phyloP scores from a whole-genome alignment of 2,329 filamentous ascomycete species.

The Capronia epimyces region DNA sequence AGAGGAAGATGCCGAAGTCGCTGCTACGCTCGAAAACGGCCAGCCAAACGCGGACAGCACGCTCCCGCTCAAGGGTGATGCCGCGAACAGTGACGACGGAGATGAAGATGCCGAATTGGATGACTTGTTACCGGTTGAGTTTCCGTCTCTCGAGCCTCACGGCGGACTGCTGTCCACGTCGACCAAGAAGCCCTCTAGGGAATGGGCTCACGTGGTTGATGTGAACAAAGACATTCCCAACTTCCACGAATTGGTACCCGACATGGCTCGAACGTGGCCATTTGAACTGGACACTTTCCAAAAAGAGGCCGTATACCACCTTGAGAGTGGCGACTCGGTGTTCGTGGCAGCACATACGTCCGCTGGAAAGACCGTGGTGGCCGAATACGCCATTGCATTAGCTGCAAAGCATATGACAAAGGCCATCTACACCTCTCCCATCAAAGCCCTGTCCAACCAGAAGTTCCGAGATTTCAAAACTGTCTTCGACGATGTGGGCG shows the following conservation, averaged over 20 bases:
- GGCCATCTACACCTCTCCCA: constrained; percentile 96
- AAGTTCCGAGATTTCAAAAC: constrained; percentile 94
- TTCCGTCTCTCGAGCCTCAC: constrained; percentile 81
- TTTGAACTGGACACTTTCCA: constrained; percentile 98
- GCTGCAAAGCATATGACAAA: constrained; percentile 99
- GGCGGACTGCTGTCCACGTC: constrained; percentile 67
- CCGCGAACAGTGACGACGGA: constrained; percentile 33
- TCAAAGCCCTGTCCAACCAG: constrained; percentile 97
- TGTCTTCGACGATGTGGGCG: constrained; percentile 86
- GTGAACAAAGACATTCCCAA: constrained; percentile 91
- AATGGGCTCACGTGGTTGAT: constrained; percentile 99
- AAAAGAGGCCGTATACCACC: constrained; percentile 95
- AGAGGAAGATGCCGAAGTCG: constrained; percentile 35
- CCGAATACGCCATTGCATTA: constrained; percentile 93
- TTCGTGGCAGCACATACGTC: constrained; percentile 98
- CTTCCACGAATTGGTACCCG: constrained; percentile 84
- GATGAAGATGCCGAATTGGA: constrained; percentile 65
- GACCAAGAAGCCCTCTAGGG: constrained; percentile 67
- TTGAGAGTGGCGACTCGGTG: constrained; percentile 93
- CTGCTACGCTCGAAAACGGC: constrained; percentile 15
- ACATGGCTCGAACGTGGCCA: constrained; percentile 94
- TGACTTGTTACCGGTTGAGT: constrained; percentile 81
- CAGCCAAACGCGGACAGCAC: constrained; percentile 7
- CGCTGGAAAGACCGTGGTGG: constrained; percentile 95
- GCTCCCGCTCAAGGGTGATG: constrained; percentile 8